phyloP scores from a whole-genome alignment of 176 grass and related monocot species.

The Pontederia paniculata region DNA sequence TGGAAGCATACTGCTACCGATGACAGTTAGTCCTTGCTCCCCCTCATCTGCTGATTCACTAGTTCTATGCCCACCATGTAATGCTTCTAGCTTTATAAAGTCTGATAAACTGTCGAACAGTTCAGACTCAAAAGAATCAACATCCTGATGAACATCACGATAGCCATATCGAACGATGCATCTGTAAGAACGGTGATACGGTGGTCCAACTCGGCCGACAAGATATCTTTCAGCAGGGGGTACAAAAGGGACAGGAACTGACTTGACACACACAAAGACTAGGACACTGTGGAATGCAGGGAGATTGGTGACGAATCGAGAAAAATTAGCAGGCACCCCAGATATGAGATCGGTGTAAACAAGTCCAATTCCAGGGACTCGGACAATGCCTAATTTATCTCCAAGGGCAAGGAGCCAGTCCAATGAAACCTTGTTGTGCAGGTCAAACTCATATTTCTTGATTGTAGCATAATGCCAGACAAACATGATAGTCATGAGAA shows the following conservation, averaged over 20 bases:
- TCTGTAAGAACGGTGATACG: conserved; percentile 66
- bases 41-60: conserved; percentile 24
- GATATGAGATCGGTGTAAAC: conserved; percentile 90
- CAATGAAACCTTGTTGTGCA: conserved; percentile 86
- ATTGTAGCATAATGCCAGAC: conserved; percentile 87
- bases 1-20: conserved; percentile 35
- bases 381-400: conserved; percentile 82
- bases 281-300: conserved; percentile 79
- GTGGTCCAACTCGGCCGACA: conserved; percentile 72
- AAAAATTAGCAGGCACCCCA: conserved; percentile 88
- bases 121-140: conserved; percentile 83
- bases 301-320: conserved; percentile 91
- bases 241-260: conserved; percentile 68
- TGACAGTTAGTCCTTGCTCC: conserved; percentile 46
- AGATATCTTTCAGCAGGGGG: conserved; percentile 76
- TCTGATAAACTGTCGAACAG: conserved; percentile 57
- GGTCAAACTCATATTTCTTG: conserved; percentile 91
- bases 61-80: conserved; percentile 25
- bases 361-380: conserved; percentile 90
- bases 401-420: conserved; percentile 92
- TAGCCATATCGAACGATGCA: conserved; percentile 97
- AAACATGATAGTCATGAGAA: conserved; percentile 75
- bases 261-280: conserved; percentile 90
- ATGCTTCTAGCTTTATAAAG: conserved; percentile 62
- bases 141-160: conserved; percentile 90